Conservation (phyloP, 2,329 filamentous ascomycete genomes). For the Penicillium sp. region DNA sequence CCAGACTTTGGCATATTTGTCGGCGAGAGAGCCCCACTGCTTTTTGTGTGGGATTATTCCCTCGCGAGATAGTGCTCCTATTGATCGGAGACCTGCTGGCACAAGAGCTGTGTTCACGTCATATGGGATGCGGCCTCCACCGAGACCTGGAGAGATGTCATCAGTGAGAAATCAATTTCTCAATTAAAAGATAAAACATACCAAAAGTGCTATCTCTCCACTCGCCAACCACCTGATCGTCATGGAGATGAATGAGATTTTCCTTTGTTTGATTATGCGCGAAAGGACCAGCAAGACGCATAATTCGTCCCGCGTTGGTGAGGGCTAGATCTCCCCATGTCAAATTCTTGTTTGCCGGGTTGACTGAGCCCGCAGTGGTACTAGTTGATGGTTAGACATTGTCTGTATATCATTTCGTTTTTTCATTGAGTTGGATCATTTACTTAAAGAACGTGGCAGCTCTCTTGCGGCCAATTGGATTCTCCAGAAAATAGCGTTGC, state of each 20-base stretch:
- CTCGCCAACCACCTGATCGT: slow-evolving; percentile 60
- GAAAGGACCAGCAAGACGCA: slow-evolving; percentile 61
- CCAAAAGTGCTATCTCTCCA: slow-evolving; percentile 67
- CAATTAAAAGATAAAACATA: neutral
- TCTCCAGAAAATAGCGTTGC: slow-evolving; percentile 61
- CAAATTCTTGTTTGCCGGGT: slow-evolving; percentile 57
- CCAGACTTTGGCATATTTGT: slow-evolving; percentile 62
- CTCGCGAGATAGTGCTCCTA: slow-evolving; percentile 55
- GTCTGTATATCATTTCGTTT: neutral
- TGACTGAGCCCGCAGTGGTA: slow-evolving; percentile 51
- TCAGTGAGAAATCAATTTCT: neutral
- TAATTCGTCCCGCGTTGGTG: slow-evolving; percentile 62
- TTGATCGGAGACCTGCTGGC: slow-evolving; percentile 64
- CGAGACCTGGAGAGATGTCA: slow-evolving; percentile 43
- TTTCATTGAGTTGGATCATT: neutral
- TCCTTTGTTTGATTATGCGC: slow-evolving; percentile 53
- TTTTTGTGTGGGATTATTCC: slow-evolving; percentile 57
- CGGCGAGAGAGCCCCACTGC: slow-evolving; percentile 53
- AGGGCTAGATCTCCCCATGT: slow-evolving; percentile 58
- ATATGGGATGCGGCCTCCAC: slow-evolving; percentile 66
- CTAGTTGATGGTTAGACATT: slow-evolving; percentile 32
- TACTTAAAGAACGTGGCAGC: slow-evolving; percentile 41
- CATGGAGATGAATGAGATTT: slow-evolving; percentile 64
- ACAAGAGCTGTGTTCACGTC: slow-evolving; percentile 68
- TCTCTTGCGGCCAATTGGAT: slow-evolving; percentile 45